These are phyloP conservation scores for Corchorus capsularis DNA, from an alignment of 345 rosid genomes.

Conservation along the genomic window DNA sequence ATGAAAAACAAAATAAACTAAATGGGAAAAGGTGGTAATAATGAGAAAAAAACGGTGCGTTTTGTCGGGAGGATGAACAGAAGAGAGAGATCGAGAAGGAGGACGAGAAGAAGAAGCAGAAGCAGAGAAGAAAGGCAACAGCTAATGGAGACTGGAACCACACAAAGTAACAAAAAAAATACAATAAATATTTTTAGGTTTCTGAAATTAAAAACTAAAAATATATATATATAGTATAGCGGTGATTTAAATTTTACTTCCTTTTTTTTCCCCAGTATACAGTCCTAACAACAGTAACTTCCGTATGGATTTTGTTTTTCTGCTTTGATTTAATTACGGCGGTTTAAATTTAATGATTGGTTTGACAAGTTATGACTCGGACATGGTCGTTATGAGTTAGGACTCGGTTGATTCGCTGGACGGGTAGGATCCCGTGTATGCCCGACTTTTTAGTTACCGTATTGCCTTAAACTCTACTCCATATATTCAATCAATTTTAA, in stretches of 20 bases:
- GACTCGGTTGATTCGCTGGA: not conserved
- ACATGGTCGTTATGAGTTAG: not conserved
- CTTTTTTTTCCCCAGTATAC: no score
- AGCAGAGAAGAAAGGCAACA: constrained; percentile 18
- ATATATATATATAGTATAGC: constrained; percentile 10
- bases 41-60: constrained; percentile 6
- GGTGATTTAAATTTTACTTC: constrained; percentile 29
- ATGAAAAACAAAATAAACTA: not conserved
- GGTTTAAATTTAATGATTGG: constrained; percentile 13
- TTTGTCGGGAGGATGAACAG: not conserved
- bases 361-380: constrained; percentile 13
- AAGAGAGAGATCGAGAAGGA: constrained; percentile 2
- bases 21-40: not conserved
- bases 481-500: no score
- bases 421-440: not conserved
- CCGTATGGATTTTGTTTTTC: not conserved
- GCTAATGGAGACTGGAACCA: constrained; percentile 44
- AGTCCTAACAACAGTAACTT: constrained; percentile 1
- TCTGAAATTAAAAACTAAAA: not conserved
- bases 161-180: constrained; percentile 23
- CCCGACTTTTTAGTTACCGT: not conserved
- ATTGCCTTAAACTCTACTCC: no score
- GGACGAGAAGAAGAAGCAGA: not conserved
- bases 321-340: not conserved
- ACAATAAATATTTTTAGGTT: not conserved